Conservation (phyloP, 1,284 basidiomycete genomes). For the Bondarzewia mesenterica region DNA sequence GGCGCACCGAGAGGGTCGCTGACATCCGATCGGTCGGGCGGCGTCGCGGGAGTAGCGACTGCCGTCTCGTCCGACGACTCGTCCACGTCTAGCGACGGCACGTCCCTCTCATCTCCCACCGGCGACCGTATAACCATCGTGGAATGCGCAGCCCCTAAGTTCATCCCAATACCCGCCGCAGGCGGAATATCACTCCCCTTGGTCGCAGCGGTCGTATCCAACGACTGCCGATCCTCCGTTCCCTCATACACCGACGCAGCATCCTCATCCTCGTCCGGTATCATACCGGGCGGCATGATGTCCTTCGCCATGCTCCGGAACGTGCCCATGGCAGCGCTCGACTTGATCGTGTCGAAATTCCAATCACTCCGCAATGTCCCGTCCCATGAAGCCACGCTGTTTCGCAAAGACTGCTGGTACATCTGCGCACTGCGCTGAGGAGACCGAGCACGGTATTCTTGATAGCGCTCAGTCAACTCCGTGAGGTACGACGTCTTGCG, state of each 20-base stretch:
- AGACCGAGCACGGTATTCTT: slow-evolving; percentile 55
- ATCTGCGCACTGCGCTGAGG: slow-evolving; percentile 42
- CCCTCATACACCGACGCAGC: slow-evolving; percentile 28
- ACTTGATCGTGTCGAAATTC: slow-evolving; percentile 90
- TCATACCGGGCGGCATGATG: slow-evolving; percentile 47
- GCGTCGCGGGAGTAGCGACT: slow-evolving; percentile 20
- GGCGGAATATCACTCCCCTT: slow-evolving; percentile 49
- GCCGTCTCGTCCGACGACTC: slow-evolving; percentile 29
- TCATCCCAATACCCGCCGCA: slow-evolving; percentile 34
- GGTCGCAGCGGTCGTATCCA: slow-evolving; percentile 53
- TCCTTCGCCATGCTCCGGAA: slow-evolving; percentile 62
- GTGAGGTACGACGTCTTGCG: slow-evolving; percentile 76
- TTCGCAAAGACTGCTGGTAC: slow-evolving; percentile 48
- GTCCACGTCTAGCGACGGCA: slow-evolving; percentile 30
- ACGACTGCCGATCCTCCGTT: slow-evolving; percentile 28
- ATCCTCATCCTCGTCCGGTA: slow-evolving; percentile 35
- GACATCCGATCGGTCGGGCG: slow-evolving; percentile 17
- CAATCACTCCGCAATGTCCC: slow-evolving; percentile 82
- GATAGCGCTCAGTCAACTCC: slow-evolving; percentile 80
- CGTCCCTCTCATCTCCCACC: slow-evolving; percentile 30
- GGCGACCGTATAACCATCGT: slow-evolving; percentile 57
- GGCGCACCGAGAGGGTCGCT: slow-evolving; percentile 24
- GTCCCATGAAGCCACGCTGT: slow-evolving; percentile 52
- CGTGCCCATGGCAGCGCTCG: slow-evolving; percentile 66
- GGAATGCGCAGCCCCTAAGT: slow-evolving; percentile 50